Base-by-base conservation (phyloP, 192 early-diverging fungal species). In the Geranomyces variabilis region DNA sequence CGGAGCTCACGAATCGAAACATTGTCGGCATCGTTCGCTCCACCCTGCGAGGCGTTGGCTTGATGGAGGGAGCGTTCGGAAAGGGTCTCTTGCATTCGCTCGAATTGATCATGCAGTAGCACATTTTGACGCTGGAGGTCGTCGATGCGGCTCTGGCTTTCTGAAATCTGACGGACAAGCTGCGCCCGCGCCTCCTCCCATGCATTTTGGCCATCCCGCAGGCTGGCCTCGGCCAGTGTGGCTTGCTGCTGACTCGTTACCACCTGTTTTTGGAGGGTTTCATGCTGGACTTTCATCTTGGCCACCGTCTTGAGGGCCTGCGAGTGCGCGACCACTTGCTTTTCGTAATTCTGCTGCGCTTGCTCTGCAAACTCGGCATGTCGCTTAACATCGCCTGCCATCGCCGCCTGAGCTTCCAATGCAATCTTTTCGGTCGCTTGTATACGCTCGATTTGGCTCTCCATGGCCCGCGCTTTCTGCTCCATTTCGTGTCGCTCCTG, bases 21-120 rank as follows among this genome's bases (percentile, higher is more conserved):
- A 31, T 10, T 36, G 24, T 65, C 61, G 15, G 41, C 57, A 19
- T 31, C 17, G 5, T 14, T 15, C 45, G 15, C 34, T 17, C 1
- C 26, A 15, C 68, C 68, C 31, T n/a, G 19, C 30, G 55, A 14
- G 17, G 4, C 36, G 30, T 67, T 51, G 19, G 13, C 24, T 33
- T 36, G 30, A 22, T 19, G 2, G 14, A 13, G 24, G 6, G 57
- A 53, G 33, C 55, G 13, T 5, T 30, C 33, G n/a, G 65, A 43
- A 33, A 69, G 75, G 14, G 29, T 45, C n/a, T 64, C 69, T 24
- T 77, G 69, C 69, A 81, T 51, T 30, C 75, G 73, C 60, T 92
- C 90, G 60, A 94, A 87, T 65, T 92, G 90, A 33, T 86, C 78
- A 65, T 91, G 84, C n/a, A 92, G 72, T 31, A 91, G 78, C 44